Conservation (phyloP, 169 alveolate genomes). For the Eimeria maxima region DNA sequence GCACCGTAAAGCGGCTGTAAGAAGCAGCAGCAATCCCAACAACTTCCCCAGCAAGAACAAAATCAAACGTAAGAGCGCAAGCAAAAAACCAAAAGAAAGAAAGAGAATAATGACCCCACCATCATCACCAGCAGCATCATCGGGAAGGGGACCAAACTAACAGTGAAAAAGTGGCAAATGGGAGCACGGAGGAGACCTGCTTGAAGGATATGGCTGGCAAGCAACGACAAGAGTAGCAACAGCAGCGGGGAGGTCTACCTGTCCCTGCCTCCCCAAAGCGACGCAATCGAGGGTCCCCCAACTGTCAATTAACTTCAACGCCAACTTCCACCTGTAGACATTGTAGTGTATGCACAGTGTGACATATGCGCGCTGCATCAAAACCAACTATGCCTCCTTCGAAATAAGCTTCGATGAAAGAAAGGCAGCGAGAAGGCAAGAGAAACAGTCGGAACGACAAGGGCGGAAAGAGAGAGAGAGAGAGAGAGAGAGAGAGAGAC, state of each 20-base stretch:
- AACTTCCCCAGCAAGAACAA: not conserved
- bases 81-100: too few species aligned
- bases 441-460: not conserved
- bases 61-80: not conserved
- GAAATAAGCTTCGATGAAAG: not conserved
- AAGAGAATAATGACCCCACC: too few species aligned
- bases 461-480: not conserved
- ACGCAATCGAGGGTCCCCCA: slow-evolving; percentile 55
- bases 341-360: not conserved
- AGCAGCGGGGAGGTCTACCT: slow-evolving; percentile 6
- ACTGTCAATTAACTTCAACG: slow-evolving; percentile 10
- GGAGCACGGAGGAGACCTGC: not conserved
- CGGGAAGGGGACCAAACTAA: not conserved
- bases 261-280: slow-evolving; percentile 42
- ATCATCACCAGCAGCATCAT: too few species aligned
- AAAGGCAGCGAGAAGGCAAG: not conserved
- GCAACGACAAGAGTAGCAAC: not conserved
- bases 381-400: not conserved
- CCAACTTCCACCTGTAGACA: slow-evolving; percentile 26
- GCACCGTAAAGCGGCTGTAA: not conserved
- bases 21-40: not conserved
- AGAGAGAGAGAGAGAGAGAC: not conserved
- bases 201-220: not conserved
- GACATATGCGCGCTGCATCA: not conserved
- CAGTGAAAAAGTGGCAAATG: not conserved